Conservation (phyloP, 2,329 filamentous ascomycete genomes). For the Penicillium sp. region DNA sequence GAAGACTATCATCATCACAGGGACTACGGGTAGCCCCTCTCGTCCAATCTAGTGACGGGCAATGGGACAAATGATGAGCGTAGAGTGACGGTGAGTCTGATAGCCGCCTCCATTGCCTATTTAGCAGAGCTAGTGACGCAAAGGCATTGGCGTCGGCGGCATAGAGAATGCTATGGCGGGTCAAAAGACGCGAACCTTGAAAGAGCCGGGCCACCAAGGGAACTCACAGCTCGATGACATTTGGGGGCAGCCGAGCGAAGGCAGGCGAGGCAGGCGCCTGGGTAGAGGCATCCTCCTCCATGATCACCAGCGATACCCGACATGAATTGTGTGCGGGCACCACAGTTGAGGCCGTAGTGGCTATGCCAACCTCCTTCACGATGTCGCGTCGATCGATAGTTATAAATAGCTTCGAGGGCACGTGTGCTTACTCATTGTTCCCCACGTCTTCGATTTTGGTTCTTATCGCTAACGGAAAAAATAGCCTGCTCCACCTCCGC, state of each 20-base stretch:
- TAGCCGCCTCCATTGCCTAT: slow-evolving; percentile 41
- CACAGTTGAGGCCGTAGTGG: slow-evolving; percentile 18
- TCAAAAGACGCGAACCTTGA: slow-evolving; percentile 15
- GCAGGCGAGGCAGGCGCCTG: slow-evolving; percentile 10
- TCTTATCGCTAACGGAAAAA: neutral
- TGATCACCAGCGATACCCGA: slow-evolving; percentile 19
- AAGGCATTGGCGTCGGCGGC: slow-evolving; percentile 45
- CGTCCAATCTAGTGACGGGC: slow-evolving; percentile 39
- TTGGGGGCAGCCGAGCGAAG: slow-evolving; percentile 21
- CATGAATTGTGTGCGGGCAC: slow-evolving; percentile 14
- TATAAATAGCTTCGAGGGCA: slow-evolving; percentile 15
- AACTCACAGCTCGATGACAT: slow-evolving; percentile 22
- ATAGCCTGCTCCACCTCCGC: neutral
- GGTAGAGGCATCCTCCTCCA: slow-evolving; percentile 22
- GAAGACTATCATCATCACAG: slow-evolving; percentile 47
- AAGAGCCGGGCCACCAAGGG: neutral
- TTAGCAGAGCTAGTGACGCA: slow-evolving; percentile 44
- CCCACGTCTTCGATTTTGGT: slow-evolving; percentile 3
- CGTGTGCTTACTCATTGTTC: slow-evolving; percentile 15
- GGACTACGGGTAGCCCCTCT: slow-evolving; percentile 31
- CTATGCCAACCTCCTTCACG: slow-evolving; percentile 18
- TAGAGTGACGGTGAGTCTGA: slow-evolving; percentile 45
- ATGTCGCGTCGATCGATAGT: slow-evolving; percentile 15
- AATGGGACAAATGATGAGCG: slow-evolving; percentile 43
- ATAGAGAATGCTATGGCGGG: slow-evolving; percentile 42